Base-by-base conservation (phyloP, 2,329 filamentous ascomycete genomes). In the Phialemoniopsis sp. region DNA sequence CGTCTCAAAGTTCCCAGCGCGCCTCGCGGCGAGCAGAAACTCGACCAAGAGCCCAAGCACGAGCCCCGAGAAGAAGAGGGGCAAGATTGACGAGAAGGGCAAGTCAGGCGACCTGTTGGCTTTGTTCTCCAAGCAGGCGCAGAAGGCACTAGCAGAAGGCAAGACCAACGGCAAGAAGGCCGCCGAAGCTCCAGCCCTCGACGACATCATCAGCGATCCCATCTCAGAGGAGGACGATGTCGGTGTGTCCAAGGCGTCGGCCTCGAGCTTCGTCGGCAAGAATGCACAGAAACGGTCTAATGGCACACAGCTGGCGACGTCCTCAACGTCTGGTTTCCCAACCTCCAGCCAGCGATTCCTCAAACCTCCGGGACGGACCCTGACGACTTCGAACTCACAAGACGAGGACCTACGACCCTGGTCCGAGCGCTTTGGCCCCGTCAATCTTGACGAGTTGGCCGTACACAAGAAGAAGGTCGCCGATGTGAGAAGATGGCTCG, bases 381-480 rank as follows among this genome's bases (percentile, higher is more conserved):
- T 49, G 12, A 52, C 51, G 13, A 37, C 53, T 8, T 28, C 34
- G 9, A 34, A 16, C n/a, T 36, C 7, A 49, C 51, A 8, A 46
- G 66, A 70, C 36, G 70, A 78, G 29, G 83, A 89, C 48, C 63
- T 71, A 36, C 76, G 85, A 38, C 89, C 91, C 4, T 97, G 91
- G 91, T 86, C 86, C 13, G 90, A 96, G 50, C 80, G 82, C 49
- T 97, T 89, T 60, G 82, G 78, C 3, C 91, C 91, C 0, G 54
- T 60, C 3, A 85, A 77, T 49, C 60, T 96, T 12, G 82, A 89
- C 13, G 91, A 97, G 63, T 69, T 98, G 34, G 91, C 86, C 0
- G 91, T 98, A 14, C 90, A 98, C 61, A 96, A 94, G 68, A 93
- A 80, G 52, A 98, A 98, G 60, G 87, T 97, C 6, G 66, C 79